Evolutionary conservation across 177 flowering plant species (phyloP), one percentile per base, ranked within the genome.

Genomic region (Vitis hybrid): DNA sequence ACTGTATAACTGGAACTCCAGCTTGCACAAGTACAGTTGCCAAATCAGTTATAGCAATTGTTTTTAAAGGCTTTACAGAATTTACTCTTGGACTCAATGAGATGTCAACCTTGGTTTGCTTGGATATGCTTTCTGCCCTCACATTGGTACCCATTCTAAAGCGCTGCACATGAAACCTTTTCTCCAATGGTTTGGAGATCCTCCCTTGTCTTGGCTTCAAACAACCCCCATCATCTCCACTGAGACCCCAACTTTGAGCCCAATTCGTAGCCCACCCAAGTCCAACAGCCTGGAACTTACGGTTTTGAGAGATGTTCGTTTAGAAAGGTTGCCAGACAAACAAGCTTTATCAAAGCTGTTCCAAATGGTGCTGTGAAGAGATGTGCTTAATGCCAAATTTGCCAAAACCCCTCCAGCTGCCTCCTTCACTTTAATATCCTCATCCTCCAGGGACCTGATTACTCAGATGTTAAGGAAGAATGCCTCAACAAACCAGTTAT

Each of bases 11-110:
- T 62, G 98, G 97, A 17, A 92, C 90, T 31, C 99, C 98, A 61
- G 95, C 91, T 85, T 88, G 90, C 51, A 76, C 87, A 63, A 95
- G 97, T 18, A 98, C 91, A 65, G 92, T 88, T n/a, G 99, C 99
- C 18, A 87, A 95, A 73, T 95, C 98, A 24, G 90, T 89, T 72
- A 94, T 90, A 50, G 86, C 94, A 67, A 94, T 86, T 0, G 98
- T 95, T 76, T 89, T 95, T 22, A 97, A 95, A 58, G 98, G 99
- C 76, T 89, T 92, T 7, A 95, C 87, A 22, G 98, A 84, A 70
- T 92, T 89, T 1, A 94, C 98, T 74, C 95, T 81, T 13, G 97
- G 98, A 72, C 97, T 92, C 60, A 92, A 62, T 17, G 92, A 78
- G 33, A 77, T 76, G 67, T 92, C 97, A 17, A 95, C 64, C 64